Evolutionary conservation across 2,329 filamentous ascomycete genomes (phyloP).

Genomic region (Phialophora verrucosa): DNA sequence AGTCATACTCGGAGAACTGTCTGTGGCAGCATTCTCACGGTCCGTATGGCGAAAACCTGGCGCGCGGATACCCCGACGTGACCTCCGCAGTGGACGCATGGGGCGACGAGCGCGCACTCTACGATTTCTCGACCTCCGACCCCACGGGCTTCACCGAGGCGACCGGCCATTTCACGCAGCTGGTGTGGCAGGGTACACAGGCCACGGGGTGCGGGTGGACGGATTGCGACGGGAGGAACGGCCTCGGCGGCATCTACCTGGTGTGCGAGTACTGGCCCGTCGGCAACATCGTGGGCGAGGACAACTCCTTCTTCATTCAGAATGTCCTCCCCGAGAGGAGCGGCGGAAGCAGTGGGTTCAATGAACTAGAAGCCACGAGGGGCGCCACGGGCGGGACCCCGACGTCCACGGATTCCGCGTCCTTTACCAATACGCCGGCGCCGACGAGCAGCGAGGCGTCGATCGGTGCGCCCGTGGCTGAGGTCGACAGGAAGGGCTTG

Average conservation of each 20-base stretch:
- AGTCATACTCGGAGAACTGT: slow-evolving; percentile 56
- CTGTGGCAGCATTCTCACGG: slow-evolving; percentile 58
- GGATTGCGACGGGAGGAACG: slow-evolving; percentile 47
- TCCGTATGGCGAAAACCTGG: slow-evolving; percentile 71
- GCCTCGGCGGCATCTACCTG: slow-evolving; percentile 65
- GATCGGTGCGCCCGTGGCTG: slow-evolving; percentile 21
- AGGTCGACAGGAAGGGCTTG: slow-evolving; percentile 22
- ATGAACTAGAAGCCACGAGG: slow-evolving; percentile 30
- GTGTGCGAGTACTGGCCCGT: slow-evolving; percentile 73
- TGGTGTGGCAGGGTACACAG: slow-evolving; percentile 71
- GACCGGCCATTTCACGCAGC: slow-evolving; percentile 75
- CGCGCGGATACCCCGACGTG: slow-evolving; percentile 67
- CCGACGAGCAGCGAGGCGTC: slow-evolving; percentile 23
- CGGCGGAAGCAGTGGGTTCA: slow-evolving; percentile 29
- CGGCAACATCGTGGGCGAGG: slow-evolving; percentile 61
- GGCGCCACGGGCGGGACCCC: slow-evolving; percentile 36
- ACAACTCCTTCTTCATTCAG: slow-evolving; percentile 36
- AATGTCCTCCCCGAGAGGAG: slow-evolving; percentile 37
- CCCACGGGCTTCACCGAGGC: slow-evolving; percentile 59
- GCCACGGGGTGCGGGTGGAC: slow-evolving; percentile 62
- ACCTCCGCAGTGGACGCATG: slow-evolving; percentile 67
- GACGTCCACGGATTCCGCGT: slow-evolving; percentile 15
- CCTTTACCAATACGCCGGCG: slow-evolving; percentile 9
- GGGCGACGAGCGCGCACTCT: slow-evolving; percentile 65
- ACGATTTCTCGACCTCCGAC: slow-evolving; percentile 58